Percentiles rank a stretch among this genome's conserved stretches.
phyloP scores from a whole-genome alignment of 1,284 basidiomycete species.

The Abortiporus biennis region DNA sequence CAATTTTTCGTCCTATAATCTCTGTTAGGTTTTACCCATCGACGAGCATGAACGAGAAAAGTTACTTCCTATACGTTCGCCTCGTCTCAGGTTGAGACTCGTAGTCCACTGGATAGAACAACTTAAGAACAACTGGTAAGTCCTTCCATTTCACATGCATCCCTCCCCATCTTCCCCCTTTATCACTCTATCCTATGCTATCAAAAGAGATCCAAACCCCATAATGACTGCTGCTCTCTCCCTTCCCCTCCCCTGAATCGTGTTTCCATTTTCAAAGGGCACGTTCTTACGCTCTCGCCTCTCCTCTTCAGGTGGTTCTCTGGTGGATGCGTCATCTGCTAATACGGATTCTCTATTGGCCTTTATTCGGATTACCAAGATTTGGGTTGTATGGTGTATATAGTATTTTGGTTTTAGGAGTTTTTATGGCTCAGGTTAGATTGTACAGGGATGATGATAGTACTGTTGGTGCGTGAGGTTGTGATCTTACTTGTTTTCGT shows the following conservation, averaged over 20 bases:
- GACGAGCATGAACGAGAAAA: conserved; percentile 93
- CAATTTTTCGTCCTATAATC: conserved; percentile 5
- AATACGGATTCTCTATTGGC: conserved; percentile 15
- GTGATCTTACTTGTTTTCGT: too few species aligned
- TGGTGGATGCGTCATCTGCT: conserved; percentile 36
- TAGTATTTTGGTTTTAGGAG: too few species aligned
- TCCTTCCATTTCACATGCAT: conserved; percentile 9
- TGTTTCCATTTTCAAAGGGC: conserved; percentile 16
- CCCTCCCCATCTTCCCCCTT: conserved; percentile 4
- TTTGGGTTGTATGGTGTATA: too few species aligned
- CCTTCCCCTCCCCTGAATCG: conserved; percentile 5
- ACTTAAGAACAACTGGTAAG: conserved; percentile 63
- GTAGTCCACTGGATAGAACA: conserved; percentile 93
- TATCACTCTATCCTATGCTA: too few species aligned
- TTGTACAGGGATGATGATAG: too few species aligned
- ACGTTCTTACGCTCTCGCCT: conserved; percentile 25
- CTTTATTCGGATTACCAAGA: too few species aligned
- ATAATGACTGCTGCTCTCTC: conserved; percentile 3
- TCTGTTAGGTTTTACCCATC: conserved; percentile 76
- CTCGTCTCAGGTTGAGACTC: conserved; percentile 73
- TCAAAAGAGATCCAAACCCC: neutral
- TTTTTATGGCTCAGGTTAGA: neutral
- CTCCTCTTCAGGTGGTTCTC: conserved; percentile 40
- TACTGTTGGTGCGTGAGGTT: too few species aligned
- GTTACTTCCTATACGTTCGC: conserved; percentile 83